Conservation (phyloP, 208 protist genomes). For the Trypanosoma cruzi region DNA sequence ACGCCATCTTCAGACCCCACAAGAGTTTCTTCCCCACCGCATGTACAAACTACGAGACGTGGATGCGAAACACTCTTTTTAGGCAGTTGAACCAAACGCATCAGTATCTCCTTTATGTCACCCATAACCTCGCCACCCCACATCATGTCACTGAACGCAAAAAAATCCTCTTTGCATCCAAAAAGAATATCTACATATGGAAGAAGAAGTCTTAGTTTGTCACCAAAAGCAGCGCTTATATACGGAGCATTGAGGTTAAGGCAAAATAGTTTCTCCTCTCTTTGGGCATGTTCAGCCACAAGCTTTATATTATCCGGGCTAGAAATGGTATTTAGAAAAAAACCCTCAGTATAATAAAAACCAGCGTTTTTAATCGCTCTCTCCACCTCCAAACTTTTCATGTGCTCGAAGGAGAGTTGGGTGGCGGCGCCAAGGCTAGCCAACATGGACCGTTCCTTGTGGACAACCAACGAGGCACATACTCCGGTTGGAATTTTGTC, state of each 20-base stretch:
- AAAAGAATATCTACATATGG: slow-evolving; percentile 96
- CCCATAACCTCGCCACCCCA: slow-evolving; percentile 57
- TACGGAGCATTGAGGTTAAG: slow-evolving; percentile 97
- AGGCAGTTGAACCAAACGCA: slow-evolving; percentile 67
- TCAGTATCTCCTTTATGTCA: slow-evolving; percentile 65
- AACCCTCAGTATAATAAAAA: slow-evolving; percentile 92
- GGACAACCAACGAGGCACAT: slow-evolving; percentile 95
- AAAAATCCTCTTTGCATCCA: slow-evolving; percentile 94
- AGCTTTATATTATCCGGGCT: slow-evolving; percentile 75
- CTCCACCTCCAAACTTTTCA: slow-evolving; percentile 51
- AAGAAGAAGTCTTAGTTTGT: slow-evolving; percentile 70
- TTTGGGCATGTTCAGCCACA: slow-evolving; percentile 79
- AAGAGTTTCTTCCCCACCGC: slow-evolving; percentile 88
- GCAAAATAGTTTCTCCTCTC: slow-evolving; percentile 90
- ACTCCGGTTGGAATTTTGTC: slow-evolving; percentile 91
- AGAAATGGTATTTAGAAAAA: slow-evolving; percentile 96
- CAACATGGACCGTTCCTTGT: slow-evolving; percentile 92
- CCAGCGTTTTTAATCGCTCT: slow-evolving; percentile 52
- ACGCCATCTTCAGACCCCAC: slow-evolving; percentile 50
- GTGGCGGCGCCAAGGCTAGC: slow-evolving; percentile 95
- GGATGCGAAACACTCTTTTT: slow-evolving; percentile 48
- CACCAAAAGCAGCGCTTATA: slow-evolving; percentile 90
- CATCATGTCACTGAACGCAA: slow-evolving; percentile 56
- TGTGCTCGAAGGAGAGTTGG: slow-evolving; percentile 84
- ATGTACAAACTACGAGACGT: slow-evolving; percentile 93